Conservation (phyloP, 345 rosid species). For the Arabidopsis suecica region DNA sequence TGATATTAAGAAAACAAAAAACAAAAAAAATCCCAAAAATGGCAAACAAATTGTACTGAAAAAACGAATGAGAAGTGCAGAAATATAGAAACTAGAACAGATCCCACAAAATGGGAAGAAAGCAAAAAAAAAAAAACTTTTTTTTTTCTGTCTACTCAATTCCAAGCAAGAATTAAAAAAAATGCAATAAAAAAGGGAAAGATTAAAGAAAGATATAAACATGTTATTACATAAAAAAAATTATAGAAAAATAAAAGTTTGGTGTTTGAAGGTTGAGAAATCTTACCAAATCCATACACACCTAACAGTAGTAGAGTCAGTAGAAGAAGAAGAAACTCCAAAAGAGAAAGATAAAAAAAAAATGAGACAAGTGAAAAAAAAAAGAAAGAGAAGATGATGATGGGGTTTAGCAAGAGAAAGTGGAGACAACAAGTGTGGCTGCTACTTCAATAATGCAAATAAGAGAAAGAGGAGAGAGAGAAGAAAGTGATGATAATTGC, state of each 20-base stretch:
- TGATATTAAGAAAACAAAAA: not conserved
- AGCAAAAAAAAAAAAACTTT: not conserved
- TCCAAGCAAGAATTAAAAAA: constrained; percentile 26
- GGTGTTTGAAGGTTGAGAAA: constrained; percentile 32
- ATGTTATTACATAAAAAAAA: constrained; percentile 9
- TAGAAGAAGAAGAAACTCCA: constrained; percentile 36
- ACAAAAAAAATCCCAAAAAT: not conserved
- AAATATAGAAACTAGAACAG: constrained; percentile 37
- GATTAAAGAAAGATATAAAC: constrained; percentile 36
- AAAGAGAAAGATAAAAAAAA: constrained; percentile 29
- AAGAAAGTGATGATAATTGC: constrained; percentile 3
- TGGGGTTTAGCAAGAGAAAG: constrained; percentile 46
- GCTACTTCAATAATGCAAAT: constrained; percentile 43
- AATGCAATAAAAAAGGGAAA: constrained; percentile 6
- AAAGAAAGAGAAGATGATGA: constrained; percentile 41
- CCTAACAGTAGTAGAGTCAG: constrained; percentile 35
- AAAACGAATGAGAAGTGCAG: constrained; percentile 32
- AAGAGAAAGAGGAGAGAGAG: constrained; percentile 14
- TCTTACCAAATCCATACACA: constrained; percentile 47
- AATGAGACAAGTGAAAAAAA: constrained; percentile 18
- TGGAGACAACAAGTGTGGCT: constrained; percentile 40
- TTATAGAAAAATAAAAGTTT: constrained; percentile 19
- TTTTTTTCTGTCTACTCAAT: constrained; percentile 10
- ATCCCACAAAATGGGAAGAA: constrained; percentile 41
- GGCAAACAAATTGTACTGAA: constrained; percentile 29